Conservation (phyloP, 2,329 filamentous ascomycete species). For the Fusarium subglutinans region DNA sequence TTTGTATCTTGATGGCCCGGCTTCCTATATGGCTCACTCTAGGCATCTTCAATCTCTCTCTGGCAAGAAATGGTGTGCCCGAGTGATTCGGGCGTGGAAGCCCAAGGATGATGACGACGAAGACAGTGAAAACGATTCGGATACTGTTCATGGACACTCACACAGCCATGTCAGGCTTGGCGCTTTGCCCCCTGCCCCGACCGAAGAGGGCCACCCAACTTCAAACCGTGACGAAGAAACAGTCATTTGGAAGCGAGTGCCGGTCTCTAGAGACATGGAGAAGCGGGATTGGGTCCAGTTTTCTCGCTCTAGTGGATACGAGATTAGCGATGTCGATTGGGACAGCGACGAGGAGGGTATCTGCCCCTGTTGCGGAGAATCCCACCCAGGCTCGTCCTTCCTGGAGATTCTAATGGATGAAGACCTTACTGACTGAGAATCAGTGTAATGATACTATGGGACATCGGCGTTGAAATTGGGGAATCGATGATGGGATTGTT, state of each 20-base stretch:
- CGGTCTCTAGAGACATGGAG: slow-evolving; percentile 50
- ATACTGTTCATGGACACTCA: slow-evolving; percentile 36
- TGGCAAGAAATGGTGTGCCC: slow-evolving; percentile 52
- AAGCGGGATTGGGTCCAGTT: slow-evolving; percentile 61
- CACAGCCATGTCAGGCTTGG: slow-evolving; percentile 45
- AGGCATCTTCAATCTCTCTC: slow-evolving; percentile 52
- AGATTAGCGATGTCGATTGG: slow-evolving; percentile 47
- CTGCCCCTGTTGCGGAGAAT: slow-evolving; percentile 54
- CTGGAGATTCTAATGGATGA: slow-evolving; percentile 46
- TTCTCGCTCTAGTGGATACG: slow-evolving; percentile 51
- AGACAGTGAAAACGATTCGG: slow-evolving; percentile 42
- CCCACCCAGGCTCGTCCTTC: slow-evolving; percentile 49
- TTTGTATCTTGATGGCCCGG: slow-evolving; percentile 57
- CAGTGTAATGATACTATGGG: slow-evolving; percentile 28
- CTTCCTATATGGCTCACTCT: slow-evolving; percentile 54
- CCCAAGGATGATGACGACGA: slow-evolving; percentile 38
- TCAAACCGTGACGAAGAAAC: slow-evolving; percentile 54
- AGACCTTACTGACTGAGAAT: slow-evolving; percentile 40
- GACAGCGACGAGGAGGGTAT: slow-evolving; percentile 49
- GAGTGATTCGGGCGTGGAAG: slow-evolving; percentile 58
- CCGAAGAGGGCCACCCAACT: slow-evolving; percentile 54
- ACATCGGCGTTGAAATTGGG: slow-evolving; percentile 19
- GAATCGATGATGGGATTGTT: slow-evolving; percentile 10
- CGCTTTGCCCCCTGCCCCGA: slow-evolving; percentile 53
- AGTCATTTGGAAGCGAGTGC: slow-evolving; percentile 63